Conservation (phyloP, 116 monocot genomes). For the Cymodocea nodosa region DNA sequence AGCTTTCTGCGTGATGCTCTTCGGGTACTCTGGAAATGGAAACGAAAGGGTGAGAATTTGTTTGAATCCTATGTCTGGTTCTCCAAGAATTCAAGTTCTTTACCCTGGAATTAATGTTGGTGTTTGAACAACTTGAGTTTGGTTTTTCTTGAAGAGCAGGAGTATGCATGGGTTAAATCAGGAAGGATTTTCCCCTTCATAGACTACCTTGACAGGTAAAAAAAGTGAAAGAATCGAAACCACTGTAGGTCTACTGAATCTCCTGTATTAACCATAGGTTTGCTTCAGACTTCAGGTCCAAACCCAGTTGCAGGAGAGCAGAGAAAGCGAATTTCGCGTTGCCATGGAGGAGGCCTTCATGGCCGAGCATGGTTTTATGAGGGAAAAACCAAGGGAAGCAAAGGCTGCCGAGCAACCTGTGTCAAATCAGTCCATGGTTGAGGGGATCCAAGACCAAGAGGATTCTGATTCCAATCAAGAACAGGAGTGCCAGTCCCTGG, state of each 20-base stretch:
- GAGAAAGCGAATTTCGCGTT: slow-evolving; percentile 38
- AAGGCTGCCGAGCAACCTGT: slow-evolving; percentile 13
- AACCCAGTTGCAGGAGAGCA: slow-evolving; percentile 55
- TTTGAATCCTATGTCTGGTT: background rate
- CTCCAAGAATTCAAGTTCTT: background rate
- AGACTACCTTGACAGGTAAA: slow-evolving; percentile 58
- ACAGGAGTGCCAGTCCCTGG: slow-evolving; percentile 49
- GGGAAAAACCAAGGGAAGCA: slow-evolving; percentile 12
- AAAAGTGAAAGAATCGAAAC: background rate
- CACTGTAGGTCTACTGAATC: background rate
- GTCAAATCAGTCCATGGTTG: slow-evolving; percentile 21
- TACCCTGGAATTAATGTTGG: background rate
- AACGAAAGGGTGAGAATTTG: slow-evolving; percentile 40
- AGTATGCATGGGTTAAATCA: slow-evolving; percentile 90
- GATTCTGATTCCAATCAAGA: slow-evolving; percentile 55
- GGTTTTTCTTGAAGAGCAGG: slow-evolving; percentile 28
- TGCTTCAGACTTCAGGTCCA: slow-evolving; percentile 73
- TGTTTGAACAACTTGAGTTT: background rate
- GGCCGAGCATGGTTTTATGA: slow-evolving; percentile 59
- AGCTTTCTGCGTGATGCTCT: slow-evolving; percentile 74
- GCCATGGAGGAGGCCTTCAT: slow-evolving; percentile 91
- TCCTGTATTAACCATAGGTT: slow-evolving; percentile 1
- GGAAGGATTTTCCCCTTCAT: slow-evolving; percentile 83
- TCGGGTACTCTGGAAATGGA: slow-evolving; percentile 49
- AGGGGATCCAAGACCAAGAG: slow-evolving; percentile 45